Conservation (phyloP, 2,329 filamentous ascomycete genomes). For the Paraphaeosphaeria minitans region DNA sequence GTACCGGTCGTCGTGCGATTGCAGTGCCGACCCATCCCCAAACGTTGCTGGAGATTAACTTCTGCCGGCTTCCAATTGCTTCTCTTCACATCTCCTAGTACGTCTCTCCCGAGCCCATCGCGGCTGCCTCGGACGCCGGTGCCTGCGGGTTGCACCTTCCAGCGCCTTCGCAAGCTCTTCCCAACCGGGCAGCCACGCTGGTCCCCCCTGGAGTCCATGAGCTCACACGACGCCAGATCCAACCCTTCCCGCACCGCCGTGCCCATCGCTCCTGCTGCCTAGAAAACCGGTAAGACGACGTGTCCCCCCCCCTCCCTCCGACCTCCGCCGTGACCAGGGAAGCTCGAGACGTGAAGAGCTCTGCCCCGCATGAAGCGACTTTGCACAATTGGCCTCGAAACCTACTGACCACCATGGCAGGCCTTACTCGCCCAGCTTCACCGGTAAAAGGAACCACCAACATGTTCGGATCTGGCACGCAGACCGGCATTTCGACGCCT, state of each 20-base stretch:
- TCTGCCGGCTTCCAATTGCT: conserved; percentile 31
- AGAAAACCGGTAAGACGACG: conserved; percentile 18
- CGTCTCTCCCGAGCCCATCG: background rate
- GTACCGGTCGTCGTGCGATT: conserved; percentile 25
- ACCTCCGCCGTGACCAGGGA: background rate
- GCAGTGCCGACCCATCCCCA: conserved; percentile 41
- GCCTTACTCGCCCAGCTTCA: background rate
- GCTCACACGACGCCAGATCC: conserved; percentile 32
- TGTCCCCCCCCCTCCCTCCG: background rate
- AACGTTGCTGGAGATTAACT: conserved; percentile 42
- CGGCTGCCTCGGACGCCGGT: background rate
- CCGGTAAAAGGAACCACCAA: conserved; percentile 17
- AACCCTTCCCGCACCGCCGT: conserved; percentile 19
- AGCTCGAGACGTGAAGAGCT: background rate
- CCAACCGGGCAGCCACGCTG: conserved; percentile 5
- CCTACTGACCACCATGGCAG: conserved; percentile 21
- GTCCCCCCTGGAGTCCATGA: conserved; percentile 1
- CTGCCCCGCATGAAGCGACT: conserved; percentile 1
- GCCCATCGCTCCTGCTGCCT: conserved; percentile 25
- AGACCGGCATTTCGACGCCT: conserved; percentile 96
- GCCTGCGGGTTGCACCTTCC: conserved; percentile 11
- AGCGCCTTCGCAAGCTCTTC: conserved; percentile 12
- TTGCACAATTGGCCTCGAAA: conserved; percentile 10
- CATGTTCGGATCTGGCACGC: conserved; percentile 90
- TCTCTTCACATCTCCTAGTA: conserved; percentile 23